Base-by-base conservation (phyloP, 2,329 filamentous ascomycete genomes). In the Neocatenulostroma microsporum region DNA sequence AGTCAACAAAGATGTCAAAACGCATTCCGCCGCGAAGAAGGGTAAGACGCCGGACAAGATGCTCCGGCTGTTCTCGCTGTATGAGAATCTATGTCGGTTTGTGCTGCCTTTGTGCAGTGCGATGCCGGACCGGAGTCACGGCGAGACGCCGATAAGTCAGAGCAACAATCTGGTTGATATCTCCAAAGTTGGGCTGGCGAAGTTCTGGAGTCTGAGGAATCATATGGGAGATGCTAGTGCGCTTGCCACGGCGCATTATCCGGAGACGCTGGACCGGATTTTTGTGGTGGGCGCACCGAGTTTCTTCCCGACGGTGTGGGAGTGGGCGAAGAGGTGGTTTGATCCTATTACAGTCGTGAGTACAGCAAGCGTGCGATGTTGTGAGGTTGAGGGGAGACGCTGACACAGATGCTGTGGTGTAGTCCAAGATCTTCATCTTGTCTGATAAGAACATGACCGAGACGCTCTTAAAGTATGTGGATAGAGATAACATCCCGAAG, bases 101-200 rank as follows among this genome's bases (percentile, higher is more conserved):
- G 80, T 81, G 46, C 79, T 93, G 66, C 88, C 89, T 3, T 66
- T 95, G 29, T 88, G 84, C 65, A 84, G 85, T 25, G 74, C 83
- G 52, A 73, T 94, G 44, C 66, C 68, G 30, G 75, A 85, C 51
- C 76, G 88, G 52, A 76, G 80, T 6, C 68, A 84, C 57, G 73
- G 81, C 3, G 76, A 80, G 46, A 87, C 84, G n/a, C 89, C 89
- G 5, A 86, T 95, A 50, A 89, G 87, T 25, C 80, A 91, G 51
- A 88, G 82, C 55, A 94, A 84, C 52, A 95, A 95, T 64, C 94
- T 96, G 51, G 87, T 95, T 40, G 89, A 96, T 60, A 86, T 96
- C 46, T 82, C 78, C 12, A 80, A 81, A 11, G 88, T 95, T 18
- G 85, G 85, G 5, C 62, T 96, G 60, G 86, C 84, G 67, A 87